Percentiles rank a stretch among this genome's conserved stretches.
phyloP scores from a whole-genome alignment of 2,329 filamentous ascomycete species.

The Alternaria triticina region DNA sequence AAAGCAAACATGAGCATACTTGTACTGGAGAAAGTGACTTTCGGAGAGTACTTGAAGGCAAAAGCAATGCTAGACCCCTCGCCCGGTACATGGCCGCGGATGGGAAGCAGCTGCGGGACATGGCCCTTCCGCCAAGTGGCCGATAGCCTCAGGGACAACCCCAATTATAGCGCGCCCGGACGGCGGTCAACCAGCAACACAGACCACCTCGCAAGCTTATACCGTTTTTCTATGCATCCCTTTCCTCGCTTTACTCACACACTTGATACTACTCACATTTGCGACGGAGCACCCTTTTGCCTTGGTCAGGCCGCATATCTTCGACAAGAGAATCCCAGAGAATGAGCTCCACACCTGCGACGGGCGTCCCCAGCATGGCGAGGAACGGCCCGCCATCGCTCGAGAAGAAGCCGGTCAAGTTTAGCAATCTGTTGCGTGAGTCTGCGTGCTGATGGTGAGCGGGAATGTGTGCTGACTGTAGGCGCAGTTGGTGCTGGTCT shows the following conservation, averaged over 20 bases:
- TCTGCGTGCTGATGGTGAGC: slow-evolving; percentile 17
- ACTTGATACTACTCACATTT: slow-evolving; percentile 21
- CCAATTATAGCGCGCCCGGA: slow-evolving; percentile 21
- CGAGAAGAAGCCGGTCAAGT: slow-evolving; percentile 99
- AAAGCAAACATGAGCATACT: not conserved
- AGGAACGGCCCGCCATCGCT: slow-evolving; percentile 59
- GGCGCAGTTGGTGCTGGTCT: slow-evolving; percentile 78
- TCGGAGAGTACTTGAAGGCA: not conserved
- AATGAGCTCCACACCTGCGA: slow-evolving; percentile 56
- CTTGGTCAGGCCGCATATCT: slow-evolving; percentile 93
- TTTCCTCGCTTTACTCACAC: slow-evolving; percentile 22
- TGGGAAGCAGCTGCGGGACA: slow-evolving; percentile 2
- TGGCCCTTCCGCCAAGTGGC: slow-evolving; percentile 7
- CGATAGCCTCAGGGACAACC: slow-evolving; percentile 18
- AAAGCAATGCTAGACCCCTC: slow-evolving; percentile 1
- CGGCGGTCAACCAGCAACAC: slow-evolving; percentile 26
- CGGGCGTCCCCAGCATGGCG: slow-evolving; percentile 55
- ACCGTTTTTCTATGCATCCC: slow-evolving; percentile 17
- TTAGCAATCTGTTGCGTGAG: slow-evolving; percentile 90
- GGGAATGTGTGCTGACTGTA: slow-evolving; percentile 32
- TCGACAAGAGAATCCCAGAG: slow-evolving; percentile 56
- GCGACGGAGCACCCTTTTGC: slow-evolving; percentile 90
- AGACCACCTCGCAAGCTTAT: slow-evolving; percentile 31
- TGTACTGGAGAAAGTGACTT: not conserved
- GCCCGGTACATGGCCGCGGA: not conserved